Evolutionary conservation across 768 basidiomycete genomes (phyloP).

Genomic region (Lactifluus subvellereus): DNA sequence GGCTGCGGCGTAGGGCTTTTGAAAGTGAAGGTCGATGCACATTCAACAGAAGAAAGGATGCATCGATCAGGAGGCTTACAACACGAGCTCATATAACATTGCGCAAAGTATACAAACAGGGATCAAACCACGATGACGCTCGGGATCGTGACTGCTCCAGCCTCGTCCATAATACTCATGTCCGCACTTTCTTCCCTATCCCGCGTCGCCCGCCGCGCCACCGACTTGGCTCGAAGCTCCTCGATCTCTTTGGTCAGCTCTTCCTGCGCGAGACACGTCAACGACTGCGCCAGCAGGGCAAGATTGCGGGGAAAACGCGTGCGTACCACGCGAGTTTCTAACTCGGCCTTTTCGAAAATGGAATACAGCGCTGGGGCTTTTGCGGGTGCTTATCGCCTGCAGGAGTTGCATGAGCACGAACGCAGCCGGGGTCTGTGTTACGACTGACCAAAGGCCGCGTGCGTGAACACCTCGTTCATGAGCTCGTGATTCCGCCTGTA

Average conservation of each 20-base stretch:
- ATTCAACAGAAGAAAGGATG: neutral
- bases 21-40: no score
- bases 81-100: constrained; percentile 1
- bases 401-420: neutral
- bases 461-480: constrained; percentile 77
- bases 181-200: constrained; percentile 11
- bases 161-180: constrained; percentile 13
- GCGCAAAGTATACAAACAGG: neutral
- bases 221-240: constrained; percentile 44
- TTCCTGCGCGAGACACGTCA: constrained; percentile 34
- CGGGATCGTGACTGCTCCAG: neutral
- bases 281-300: neutral
- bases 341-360: constrained; percentile 51
- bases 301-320: neutral
- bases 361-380: constrained; percentile 45
- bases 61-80: neutral
- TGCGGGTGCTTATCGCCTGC: constrained; percentile 42
- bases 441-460: constrained; percentile 56
- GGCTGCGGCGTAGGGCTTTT: no score
- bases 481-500: constrained; percentile 79
- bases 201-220: constrained; percentile 32
- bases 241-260: constrained; percentile 57
- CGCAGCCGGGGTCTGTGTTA: neutral
- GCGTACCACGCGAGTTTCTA: constrained; percentile 47
- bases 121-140: constrained; percentile 7